These are phyloP conservation scores for Bacterosira constricta DNA, from an alignment of 108 stramenopile genomes.

Conservation along the genomic window DNA sequence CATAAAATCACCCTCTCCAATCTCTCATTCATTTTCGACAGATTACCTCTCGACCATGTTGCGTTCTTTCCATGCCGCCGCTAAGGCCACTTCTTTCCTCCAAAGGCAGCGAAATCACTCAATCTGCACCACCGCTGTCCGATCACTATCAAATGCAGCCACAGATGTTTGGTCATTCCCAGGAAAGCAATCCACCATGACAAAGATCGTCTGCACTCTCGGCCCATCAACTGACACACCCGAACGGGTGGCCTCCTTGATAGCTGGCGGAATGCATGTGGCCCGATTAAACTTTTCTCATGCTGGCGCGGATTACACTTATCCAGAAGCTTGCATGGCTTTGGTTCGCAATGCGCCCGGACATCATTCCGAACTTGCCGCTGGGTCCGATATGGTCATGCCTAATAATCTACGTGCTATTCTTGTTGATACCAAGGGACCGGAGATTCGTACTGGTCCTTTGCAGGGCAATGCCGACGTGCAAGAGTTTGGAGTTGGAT, in stretches of 20 bases:
- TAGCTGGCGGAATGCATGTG: conserved; percentile 85
- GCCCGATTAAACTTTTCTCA: conserved; percentile 93
- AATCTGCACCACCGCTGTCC: neutral
- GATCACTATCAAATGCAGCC: conserved; percentile 14
- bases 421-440: conserved; percentile 89
- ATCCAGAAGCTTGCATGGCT: conserved; percentile 53
- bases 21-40: too few relatives aligned
- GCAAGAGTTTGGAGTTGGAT: conserved; percentile 55
- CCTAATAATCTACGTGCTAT: conserved; percentile 74
- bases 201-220: conserved; percentile 94
- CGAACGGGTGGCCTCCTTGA: conserved; percentile 61
- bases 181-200: conserved; percentile 43
- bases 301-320: conserved; percentile 61
- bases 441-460: conserved; percentile 88
- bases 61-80: neutral
- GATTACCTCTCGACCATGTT: neutral
- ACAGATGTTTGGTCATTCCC: conserved; percentile 13
- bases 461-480: conserved; percentile 69
- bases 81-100: neutral
- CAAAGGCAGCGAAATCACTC: neutral
- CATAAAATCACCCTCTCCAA: too few relatives aligned
- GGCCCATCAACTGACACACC: conserved; percentile 85
- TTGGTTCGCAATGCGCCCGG: conserved; percentile 56
- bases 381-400: conserved; percentile 32
- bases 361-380: conserved; percentile 44